Conservation (phyloP, 2,329 filamentous ascomycete species). For the Pezicula carpinea region DNA sequence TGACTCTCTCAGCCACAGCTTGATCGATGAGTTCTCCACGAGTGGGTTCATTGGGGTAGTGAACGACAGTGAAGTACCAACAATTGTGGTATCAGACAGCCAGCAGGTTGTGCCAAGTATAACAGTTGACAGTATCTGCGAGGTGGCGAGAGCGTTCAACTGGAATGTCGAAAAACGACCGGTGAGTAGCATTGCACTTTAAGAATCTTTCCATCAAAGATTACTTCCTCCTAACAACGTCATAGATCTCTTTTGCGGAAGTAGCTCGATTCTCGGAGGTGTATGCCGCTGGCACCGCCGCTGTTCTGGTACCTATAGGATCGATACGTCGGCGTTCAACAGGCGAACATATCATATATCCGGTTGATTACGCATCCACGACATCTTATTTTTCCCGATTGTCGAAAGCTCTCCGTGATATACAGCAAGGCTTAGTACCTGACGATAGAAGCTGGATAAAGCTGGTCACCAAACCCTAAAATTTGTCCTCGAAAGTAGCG, state of each 20-base stretch:
- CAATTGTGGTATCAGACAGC: conserved; percentile 77
- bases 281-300: conserved; percentile 84
- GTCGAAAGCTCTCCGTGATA: background rate
- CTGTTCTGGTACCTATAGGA: conserved; percentile 80
- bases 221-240: background rate
- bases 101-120: conserved; percentile 79
- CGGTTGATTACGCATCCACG: conserved; percentile 31
- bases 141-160: conserved; percentile 69
- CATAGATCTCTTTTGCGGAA: conserved; percentile 1
- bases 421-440: conserved; percentile 1
- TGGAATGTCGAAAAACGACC: conserved; percentile 64
- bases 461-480: conserved; percentile 1
- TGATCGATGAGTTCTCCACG: conserved; percentile 91
- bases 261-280: conserved; percentile 50
- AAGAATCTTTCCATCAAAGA: background rate
- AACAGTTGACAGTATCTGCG: conserved; percentile 71
- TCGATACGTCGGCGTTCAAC: conserved; percentile 67
- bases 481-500: background rate
- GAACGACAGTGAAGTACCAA: conserved; percentile 50
- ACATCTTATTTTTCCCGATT: background rate
- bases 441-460: conserved; percentile 1
- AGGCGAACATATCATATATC: conserved; percentile 48
- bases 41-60: conserved; percentile 80
- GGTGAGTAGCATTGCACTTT: background rate
- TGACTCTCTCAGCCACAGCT: conserved; percentile 73